Evolutionary conservation across 2,329 filamentous ascomycete genomes (phyloP).

Genomic region (Alternaria incomplexa): DNA sequence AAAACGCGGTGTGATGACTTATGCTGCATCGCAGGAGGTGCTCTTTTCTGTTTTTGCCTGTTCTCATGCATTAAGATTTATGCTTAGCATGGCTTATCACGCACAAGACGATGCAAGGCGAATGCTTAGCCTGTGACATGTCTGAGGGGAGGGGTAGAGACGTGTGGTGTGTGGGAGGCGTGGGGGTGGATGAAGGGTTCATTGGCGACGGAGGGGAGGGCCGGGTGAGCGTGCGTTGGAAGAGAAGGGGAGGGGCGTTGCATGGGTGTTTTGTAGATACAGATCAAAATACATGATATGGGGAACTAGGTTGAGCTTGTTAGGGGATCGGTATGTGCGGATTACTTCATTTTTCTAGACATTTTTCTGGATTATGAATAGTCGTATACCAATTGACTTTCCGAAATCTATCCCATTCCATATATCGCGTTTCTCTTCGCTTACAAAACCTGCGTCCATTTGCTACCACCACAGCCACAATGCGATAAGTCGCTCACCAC

Average conservation of each 20-base stretch:
- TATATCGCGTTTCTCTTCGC: not conserved
- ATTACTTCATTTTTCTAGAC: not conserved
- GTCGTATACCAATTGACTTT: not conserved
- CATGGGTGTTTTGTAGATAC: not conserved
- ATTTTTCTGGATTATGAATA: not conserved
- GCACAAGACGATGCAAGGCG: not conserved
- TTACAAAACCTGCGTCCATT: not conserved
- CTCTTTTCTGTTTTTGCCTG: not conserved
- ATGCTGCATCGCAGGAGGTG: not conserved
- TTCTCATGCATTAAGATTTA: not conserved
- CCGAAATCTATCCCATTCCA: not conserved
- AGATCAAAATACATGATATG: not conserved
- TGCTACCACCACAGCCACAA: not conserved
- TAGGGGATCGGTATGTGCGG: too few relatives aligned
- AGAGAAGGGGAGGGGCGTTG: not conserved
- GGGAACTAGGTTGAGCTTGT: not conserved
- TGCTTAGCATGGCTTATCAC: not conserved
- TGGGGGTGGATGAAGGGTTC: not conserved
- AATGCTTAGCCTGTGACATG: not conserved
- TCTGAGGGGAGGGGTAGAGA: not conserved
- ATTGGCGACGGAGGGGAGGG: not conserved
- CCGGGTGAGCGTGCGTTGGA: not conserved
- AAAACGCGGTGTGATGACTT: not conserved
- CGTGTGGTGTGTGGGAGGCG: not conserved
- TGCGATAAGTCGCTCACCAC: conserved; percentile 64